Base-by-base conservation (phyloP, 805 yeast species). In the Candida pseudofarinosa region DNA sequence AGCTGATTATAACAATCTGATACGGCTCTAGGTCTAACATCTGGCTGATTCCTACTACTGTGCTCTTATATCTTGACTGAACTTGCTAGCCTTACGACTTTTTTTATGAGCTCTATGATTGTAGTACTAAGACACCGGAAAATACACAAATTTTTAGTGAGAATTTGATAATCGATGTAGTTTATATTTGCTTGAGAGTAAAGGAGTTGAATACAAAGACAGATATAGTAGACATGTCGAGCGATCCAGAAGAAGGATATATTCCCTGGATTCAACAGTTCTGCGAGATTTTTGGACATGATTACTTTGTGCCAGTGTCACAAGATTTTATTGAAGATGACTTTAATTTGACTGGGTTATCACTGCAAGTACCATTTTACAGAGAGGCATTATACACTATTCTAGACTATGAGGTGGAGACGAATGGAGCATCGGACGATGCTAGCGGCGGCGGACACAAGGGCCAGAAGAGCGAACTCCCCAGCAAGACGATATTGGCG, bases 291-390 rank as follows among this genome's bases (percentile, higher is more conserved):
- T 84, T 83, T 55, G 91, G 91, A 18, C 91, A 87, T 60, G 95
- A 93, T 58, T 91, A 83, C 61, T 89, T 89, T 62, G 95, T 90
- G 35, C 95, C 90, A 53, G 96, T 93, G 4, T 76, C 89, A 1
- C 88, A 86, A 38, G 97, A 88, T 39, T 93, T 89, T 63, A 88
- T 93, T 47, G 97, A 90, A 55, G 99, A 93, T 63, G 98, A 93
- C 52, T 93, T 93, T 74, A 93, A 93, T 60, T 74, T 93, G 55
- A 90, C 98, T 1, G 97, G 98, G 1, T 73, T 93, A 40, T 75
- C 85, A 26, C 77, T 83, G 50, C 80, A 86, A 45, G 96, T 93
- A 7, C 96, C 97, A 3, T 87, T 83, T 59, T 93, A 90, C 63
- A 72, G 91, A 56, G 96, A 89, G 58, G 96, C 98, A 1, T 68